Conservation (phyloP, 768 basidiomycete genomes). For the Pholiota conissans region DNA sequence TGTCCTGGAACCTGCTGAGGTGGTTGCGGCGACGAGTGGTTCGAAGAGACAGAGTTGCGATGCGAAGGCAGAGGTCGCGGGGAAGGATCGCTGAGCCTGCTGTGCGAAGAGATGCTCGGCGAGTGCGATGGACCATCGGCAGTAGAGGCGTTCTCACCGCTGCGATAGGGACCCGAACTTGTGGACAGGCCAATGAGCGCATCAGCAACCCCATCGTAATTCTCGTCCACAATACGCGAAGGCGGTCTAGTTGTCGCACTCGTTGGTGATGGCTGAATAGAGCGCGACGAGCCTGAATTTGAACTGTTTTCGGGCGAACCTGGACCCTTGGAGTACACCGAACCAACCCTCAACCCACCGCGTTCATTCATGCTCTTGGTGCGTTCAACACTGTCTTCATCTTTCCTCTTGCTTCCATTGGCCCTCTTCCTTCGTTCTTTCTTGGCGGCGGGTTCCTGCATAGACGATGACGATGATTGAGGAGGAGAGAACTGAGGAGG, state of each 20-base stretch:
- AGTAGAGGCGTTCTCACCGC: constrained; percentile 23
- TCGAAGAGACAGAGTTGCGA: constrained; percentile 69
- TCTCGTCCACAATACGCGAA: constrained; percentile 79
- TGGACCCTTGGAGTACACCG: constrained; percentile 37
- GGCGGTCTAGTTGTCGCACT: constrained; percentile 59
- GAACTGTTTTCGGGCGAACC: constrained; percentile 68
- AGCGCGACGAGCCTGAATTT: constrained; percentile 62
- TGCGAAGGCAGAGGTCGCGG: constrained; percentile 51
- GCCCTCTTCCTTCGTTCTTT: constrained; percentile 57
- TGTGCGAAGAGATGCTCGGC: constrained; percentile 58
- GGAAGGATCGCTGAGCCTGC: constrained; percentile 51
- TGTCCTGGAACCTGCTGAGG: constrained; percentile 33
- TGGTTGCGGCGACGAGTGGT: constrained; percentile 56
- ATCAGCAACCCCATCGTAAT: constrained; percentile 90
- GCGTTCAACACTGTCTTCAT: constrained; percentile 17
- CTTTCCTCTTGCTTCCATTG: constrained; percentile 25
- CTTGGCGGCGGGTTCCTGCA: constrained; percentile 45
- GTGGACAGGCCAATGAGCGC: constrained; percentile 67
- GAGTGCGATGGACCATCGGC: constrained; percentile 47
- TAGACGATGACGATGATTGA: constrained; percentile 17
- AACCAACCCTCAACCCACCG: constrained; percentile 20
- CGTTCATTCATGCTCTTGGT: constrained; percentile 14
- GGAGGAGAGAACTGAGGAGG: constrained; percentile 21
- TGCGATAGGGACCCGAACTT: constrained; percentile 10
- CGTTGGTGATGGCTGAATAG: constrained; percentile 73